A percentile compares a stretch with the other conserved stretches of the same genome.
phyloP scores from a whole-genome alignment of 1,284 basidiomycete species.

The Clitocybe nebularis region DNA sequence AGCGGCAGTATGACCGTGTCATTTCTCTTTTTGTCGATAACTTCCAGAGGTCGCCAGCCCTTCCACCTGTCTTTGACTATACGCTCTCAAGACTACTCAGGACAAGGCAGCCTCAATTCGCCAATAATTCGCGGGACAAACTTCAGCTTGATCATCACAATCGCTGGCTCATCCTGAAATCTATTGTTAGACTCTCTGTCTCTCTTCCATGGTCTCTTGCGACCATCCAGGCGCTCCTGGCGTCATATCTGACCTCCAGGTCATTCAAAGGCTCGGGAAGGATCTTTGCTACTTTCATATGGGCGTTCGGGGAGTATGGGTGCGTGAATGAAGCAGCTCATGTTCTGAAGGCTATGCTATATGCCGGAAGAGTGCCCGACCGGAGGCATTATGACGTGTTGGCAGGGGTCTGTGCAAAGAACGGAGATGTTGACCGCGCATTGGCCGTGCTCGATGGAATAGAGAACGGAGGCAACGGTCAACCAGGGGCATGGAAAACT shows the following conservation, averaged over 20 bases:
- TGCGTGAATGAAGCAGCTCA: conserved; percentile 9
- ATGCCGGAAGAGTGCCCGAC: conserved; percentile 4
- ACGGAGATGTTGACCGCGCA: conserved; percentile 10
- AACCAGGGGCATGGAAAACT: no score
- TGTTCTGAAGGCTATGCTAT: conserved; percentile 5
- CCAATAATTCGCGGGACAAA: neutral
- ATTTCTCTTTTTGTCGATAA: conserved; percentile 8
- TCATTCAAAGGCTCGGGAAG: neutral
- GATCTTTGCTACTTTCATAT: conserved; percentile 11
- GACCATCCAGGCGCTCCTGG: conserved; percentile 10
- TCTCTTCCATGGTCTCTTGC: conserved; percentile 7
- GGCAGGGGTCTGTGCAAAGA: conserved; percentile 9
- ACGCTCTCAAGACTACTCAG: conserved; percentile 2
- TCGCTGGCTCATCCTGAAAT: conserved; percentile 12
- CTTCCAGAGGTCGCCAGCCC: neutral
- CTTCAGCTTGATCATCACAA: neutral
- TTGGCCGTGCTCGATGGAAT: conserved; percentile 10
- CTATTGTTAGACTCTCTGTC: conserved; percentile 11
- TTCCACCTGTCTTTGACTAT: conserved; percentile 8
- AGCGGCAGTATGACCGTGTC: conserved; percentile 7
- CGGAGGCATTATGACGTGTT: conserved; percentile 11
- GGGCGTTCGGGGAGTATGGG: conserved; percentile 13
- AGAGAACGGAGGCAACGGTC: conserved; percentile 7
- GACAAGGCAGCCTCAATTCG: neutral
- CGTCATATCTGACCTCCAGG: conserved; percentile 2